phyloP scores from a whole-genome alignment of 306 rosid species.

The Acacia crassicarpa region DNA sequence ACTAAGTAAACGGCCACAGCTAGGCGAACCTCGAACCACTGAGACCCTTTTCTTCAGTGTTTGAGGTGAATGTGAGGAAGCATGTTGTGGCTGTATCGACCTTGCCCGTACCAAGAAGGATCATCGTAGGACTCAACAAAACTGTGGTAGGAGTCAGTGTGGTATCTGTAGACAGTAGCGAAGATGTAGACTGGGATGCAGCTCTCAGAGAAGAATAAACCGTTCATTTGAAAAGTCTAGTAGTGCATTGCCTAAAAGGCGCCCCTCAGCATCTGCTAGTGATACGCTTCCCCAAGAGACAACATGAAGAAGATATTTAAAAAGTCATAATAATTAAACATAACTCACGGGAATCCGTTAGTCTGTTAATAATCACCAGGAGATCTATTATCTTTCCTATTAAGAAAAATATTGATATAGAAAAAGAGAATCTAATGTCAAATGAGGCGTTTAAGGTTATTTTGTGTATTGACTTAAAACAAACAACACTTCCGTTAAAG shows the following conservation, averaged over 20 bases:
- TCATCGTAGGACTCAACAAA: constrained; percentile 88
- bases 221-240: constrained; percentile 89
- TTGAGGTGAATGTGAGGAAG: constrained; percentile 72
- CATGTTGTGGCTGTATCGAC: constrained; percentile 86
- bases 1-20: constrained; percentile 51
- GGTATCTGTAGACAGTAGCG: constrained; percentile 73
- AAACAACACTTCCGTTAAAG: not conserved
- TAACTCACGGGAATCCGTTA: not conserved
- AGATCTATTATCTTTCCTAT: not conserved
- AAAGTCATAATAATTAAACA: not conserved
- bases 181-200: constrained; percentile 91
- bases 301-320: constrained; percentile 39
- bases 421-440: not conserved
- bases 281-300: constrained; percentile 86
- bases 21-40: constrained; percentile 82
- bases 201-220: constrained; percentile 91
- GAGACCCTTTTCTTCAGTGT: constrained; percentile 94
- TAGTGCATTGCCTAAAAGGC: constrained; percentile 86
- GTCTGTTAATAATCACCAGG: not conserved
- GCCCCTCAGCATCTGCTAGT: constrained; percentile 86
- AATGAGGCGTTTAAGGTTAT: not conserved
- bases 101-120: constrained; percentile 82
- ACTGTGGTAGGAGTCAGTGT: constrained; percentile 59
- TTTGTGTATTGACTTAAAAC: not conserved
- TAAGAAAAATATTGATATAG: not conserved